Base-by-base conservation (phyloP, 805 yeast genomes). In the Ogataea glucozyma region DNA sequence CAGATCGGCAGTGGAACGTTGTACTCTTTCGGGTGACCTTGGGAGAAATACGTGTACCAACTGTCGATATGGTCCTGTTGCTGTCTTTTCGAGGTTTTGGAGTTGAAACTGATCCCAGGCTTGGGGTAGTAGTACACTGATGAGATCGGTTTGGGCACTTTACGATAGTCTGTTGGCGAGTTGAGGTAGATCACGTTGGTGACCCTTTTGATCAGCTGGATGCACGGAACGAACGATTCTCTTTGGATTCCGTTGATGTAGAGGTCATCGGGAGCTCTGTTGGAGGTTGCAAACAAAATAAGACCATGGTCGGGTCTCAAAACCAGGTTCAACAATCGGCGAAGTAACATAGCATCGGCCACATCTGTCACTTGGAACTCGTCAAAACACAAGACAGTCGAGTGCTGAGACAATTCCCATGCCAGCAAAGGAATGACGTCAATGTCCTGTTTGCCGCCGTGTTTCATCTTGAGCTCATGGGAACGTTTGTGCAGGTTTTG, bases 341-440 rank as follows among this genome's bases (percentile, higher is more conserved):
- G 78, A 31, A 93, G 71, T 24, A 93, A 72, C 98, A 93, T 93
- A 2, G 99, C 99, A 65, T 93, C 99, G 0, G 98, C 99, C 22
- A 93, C 97, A 63, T 93, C 99, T 1, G 96, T 88, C 31, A 93
- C 99, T 66, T 93, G 98, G 60, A 93, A 91, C 67, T 93, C 99
- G 66, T 93, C 99, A 61, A 93, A 88, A 64, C 99, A 93, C 46
- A 93, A 64, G 1, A 93, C 80, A 1, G 91, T 83, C 4, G 93
- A 75, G 38, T 75, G 71, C 49, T 76, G 75, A 1, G 97, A 86
- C 43, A 93, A 78, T 56, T 88, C 95, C 47, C 83, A 81, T 0
- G 97, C 97, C 26, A 89, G 67, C 24, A 79, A 63, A 2, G 97
- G 97, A 38, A 90, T 83, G 2, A 90, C 83, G 56, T 90, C 97